Base-by-base conservation (phyloP, 2,329 filamentous ascomycete genomes). In the Calonectria crousiana region DNA sequence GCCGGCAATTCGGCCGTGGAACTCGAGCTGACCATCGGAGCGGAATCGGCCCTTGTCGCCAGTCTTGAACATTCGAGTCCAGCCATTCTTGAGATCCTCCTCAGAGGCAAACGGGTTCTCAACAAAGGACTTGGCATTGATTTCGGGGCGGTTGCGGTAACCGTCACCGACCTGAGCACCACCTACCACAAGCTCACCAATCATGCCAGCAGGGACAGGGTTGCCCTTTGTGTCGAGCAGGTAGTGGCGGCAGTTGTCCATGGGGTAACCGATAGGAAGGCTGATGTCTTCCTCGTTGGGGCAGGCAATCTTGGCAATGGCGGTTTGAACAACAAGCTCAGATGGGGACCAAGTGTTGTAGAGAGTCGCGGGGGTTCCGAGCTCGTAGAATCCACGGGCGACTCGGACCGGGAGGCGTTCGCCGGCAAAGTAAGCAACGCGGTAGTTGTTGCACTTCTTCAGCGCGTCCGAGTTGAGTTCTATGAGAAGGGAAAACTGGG, bases 121-220 rank as follows among this genome's bases (percentile, higher is more conserved):
- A 41, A 79, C 65, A 60, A 79, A 76, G 32, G 70, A 95, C 18
- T 86, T 84, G 0, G 85, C 83, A 1, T 92, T 94, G 62, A 93
- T 84, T 81, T 80, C 74, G 0, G 81, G 79, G 8, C 73, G 70
- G 49, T 82, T 78, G 18, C 88, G 76, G 74, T 89, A 89, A 3
- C 87, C 87, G 0, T 71, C 71, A 5, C 82, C 78, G 16, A 89
- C 84, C 60, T 88, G 86, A 1, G 85, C 80, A 6, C 87, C 87
- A 2, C 86, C 84, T 5, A 87, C 78, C 47, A 82, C 84, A 5
- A 89, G 81, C 75, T 89, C 84, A 5, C 87, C 87, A 32, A 85
- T 79, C 1, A 84, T 81, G 0, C 85, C 86, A 0, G 75, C 76
- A 6, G 86, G 85, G 0, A 83, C 72, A 5, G 91, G 81, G 0